phyloP scores from a whole-genome alignment of 2,329 filamentous ascomycete species.

The Aspergillus persii region DNA sequence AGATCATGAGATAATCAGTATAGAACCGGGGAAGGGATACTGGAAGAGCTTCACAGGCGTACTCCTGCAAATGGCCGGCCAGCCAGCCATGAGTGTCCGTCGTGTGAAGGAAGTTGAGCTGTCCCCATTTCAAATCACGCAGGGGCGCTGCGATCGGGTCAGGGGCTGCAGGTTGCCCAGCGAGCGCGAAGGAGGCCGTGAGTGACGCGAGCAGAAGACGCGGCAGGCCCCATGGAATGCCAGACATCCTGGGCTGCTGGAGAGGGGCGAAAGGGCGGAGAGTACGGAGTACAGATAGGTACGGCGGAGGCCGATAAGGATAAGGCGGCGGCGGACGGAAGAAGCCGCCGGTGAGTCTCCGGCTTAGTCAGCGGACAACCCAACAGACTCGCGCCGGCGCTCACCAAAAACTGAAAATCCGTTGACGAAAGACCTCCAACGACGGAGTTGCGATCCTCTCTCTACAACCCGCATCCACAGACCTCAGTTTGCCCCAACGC shows the following conservation, averaged over 20 bases:
- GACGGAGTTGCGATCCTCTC: slow-evolving; percentile 8
- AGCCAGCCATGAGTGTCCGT: slow-evolving; percentile 97
- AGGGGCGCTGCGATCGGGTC: slow-evolving; percentile 75
- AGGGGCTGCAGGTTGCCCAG: slow-evolving; percentile 77
- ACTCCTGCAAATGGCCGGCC: slow-evolving; percentile 89
- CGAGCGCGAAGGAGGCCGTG: slow-evolving; percentile 31
- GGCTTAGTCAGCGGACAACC: slow-evolving; percentile 33
- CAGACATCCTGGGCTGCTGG: neutral
- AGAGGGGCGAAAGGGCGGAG: neutral
- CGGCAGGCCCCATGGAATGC: neutral
- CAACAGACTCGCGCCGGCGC: slow-evolving; percentile 34
- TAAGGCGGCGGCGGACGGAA: slow-evolving; percentile 21
- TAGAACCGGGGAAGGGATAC: neutral
- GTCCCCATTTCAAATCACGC: slow-evolving; percentile 83
- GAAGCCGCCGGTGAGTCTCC: slow-evolving; percentile 35
- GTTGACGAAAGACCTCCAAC: slow-evolving; percentile 10
- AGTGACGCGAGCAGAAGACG: slow-evolving; percentile 17
- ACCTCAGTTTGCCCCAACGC: neutral
- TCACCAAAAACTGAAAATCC: slow-evolving; percentile 24
- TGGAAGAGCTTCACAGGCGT: slow-evolving; percentile 28
- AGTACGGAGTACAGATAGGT: neutral
- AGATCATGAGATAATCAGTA: slow-evolving; percentile 20
- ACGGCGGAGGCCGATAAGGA: neutral
- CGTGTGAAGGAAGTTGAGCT: slow-evolving; percentile 95
- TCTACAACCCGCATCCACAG: slow-evolving; percentile 9